These are phyloP conservation scores for Rhodotorula sp. DNA, from an alignment of 1,284 basidiomycete genomes.

Conservation along the genomic window DNA sequence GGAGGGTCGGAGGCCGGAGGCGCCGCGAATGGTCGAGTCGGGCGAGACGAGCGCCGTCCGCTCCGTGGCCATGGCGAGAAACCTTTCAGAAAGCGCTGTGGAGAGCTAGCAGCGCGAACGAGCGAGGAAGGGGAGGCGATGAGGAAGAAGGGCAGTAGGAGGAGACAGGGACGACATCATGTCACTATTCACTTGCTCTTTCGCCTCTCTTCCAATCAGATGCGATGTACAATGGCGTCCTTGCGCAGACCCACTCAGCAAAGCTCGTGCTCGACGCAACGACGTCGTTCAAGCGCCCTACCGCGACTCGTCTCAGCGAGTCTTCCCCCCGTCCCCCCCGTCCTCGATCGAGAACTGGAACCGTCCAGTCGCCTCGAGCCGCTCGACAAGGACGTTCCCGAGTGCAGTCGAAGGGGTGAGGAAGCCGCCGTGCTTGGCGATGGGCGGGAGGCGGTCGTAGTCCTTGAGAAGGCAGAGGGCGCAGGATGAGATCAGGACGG, in stretches of 20 bases:
- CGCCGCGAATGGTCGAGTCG: not conserved
- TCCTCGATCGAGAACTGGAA: slow-evolving; percentile 13
- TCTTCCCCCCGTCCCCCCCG: too few relatives aligned
- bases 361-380: slow-evolving; percentile 33
- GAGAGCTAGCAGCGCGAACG: too few relatives aligned
- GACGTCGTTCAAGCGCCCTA: too few relatives aligned
- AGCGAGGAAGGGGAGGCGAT: not conserved
- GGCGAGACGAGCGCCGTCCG: slow-evolving; percentile 4
- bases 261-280: too few relatives aligned
- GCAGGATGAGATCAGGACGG: slow-evolving; percentile 41
- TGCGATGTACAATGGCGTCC: too few relatives aligned
- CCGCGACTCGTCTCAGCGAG: too few relatives aligned
- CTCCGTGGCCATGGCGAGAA: slow-evolving; percentile 1
- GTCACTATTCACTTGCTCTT: too few relatives aligned
- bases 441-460: slow-evolving; percentile 40
- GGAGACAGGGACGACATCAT: not conserved
- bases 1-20: not conserved
- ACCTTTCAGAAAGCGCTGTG: not conserved
- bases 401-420: slow-evolving; percentile 43
- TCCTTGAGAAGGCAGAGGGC: slow-evolving; percentile 42
- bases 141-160: not conserved
- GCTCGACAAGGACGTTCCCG: slow-evolving; percentile 39
- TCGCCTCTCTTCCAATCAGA: too few relatives aligned
- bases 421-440: slow-evolving; percentile 44
- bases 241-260: too few relatives aligned